Evolutionary conservation across 305 asterid species (phyloP), one percentile per base, ranked within the genome.

Genomic region (Fraxinus greggii): DNA sequence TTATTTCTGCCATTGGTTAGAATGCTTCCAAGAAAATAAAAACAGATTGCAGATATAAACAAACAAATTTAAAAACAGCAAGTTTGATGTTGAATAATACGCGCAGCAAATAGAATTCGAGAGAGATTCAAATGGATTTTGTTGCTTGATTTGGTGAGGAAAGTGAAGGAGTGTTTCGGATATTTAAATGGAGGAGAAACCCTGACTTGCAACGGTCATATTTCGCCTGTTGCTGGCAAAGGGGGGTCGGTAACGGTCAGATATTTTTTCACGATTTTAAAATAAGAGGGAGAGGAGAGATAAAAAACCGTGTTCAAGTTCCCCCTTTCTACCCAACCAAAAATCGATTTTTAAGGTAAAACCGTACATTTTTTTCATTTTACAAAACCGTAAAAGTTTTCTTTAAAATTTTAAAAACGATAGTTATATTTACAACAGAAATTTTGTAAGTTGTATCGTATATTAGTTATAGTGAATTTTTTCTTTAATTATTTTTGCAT

Each of bases 131-230:
- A 51, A 51, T 51, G 23, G 65, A 54, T 54, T 54, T 54, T 12
- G 76, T 79, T 61, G 78, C 76, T 81, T 21, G 84, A 77, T 83
- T 54, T 76, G 74, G 87, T 59, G 81, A 29, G 59, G 65, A 76
- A 80, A 84, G 54, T 19, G 75, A 74, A 61, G 65, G 78, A 81
- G 67, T n/a, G 69, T 80, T 81, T 51, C 81, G 81, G 87, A 84
- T 93, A 90, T 89, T 89, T 92, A 92, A 90, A 90, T 86, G 82
- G 42, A 35, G 84, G 33, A 17, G 81, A 56, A 79, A 48, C 65
- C 75, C 84, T 78, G 85, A 82, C 2, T 31, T 69, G 79, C 86
- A 91, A 93, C 97, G 96, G 97, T 90, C 93, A 92, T 83, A 90
- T 89, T 90, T 87, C 23, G 23, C 76, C 48, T 10, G 26, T 1